These are phyloP conservation scores for Monilinia fructigena DNA, from an alignment of 2,329 filamentous ascomycete species.

Conservation along the genomic window DNA sequence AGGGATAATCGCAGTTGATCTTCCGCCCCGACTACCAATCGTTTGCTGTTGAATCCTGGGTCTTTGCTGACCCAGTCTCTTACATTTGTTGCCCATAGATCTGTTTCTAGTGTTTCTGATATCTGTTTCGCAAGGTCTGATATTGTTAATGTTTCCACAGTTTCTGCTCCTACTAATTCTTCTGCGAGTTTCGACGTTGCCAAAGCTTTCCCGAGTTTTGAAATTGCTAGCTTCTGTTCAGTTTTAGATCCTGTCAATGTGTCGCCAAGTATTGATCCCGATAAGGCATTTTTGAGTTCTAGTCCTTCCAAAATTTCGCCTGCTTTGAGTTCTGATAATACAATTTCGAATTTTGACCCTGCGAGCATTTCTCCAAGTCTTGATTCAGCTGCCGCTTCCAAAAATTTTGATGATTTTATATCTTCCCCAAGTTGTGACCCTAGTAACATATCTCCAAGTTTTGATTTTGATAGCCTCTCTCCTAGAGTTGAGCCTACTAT, in stretches of 20 bases:
- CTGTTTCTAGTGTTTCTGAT: background rate
- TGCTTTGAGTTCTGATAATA: background rate
- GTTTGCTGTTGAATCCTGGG: background rate
- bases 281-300: background rate
- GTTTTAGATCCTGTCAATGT: background rate
- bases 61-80: background rate
- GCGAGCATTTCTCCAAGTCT: background rate
- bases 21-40: no score
- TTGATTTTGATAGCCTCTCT: background rate
- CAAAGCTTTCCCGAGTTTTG: background rate
- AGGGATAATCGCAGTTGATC: background rate
- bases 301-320: background rate
- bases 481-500: background rate
- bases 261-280: conserved; percentile 2
- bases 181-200: background rate
- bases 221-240: background rate
- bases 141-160: background rate
- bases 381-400: background rate
- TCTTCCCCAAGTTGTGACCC: background rate
- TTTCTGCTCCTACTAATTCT: background rate
- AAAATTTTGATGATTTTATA: background rate
- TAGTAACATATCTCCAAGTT: background rate
- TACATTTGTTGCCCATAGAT: background rate
- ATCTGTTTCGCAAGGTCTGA: background rate
- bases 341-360: background rate